Evolutionary conservation across 1,139 yeast genomes (phyloP).

Genomic region (Eremothecium sinecaudum): DNA sequence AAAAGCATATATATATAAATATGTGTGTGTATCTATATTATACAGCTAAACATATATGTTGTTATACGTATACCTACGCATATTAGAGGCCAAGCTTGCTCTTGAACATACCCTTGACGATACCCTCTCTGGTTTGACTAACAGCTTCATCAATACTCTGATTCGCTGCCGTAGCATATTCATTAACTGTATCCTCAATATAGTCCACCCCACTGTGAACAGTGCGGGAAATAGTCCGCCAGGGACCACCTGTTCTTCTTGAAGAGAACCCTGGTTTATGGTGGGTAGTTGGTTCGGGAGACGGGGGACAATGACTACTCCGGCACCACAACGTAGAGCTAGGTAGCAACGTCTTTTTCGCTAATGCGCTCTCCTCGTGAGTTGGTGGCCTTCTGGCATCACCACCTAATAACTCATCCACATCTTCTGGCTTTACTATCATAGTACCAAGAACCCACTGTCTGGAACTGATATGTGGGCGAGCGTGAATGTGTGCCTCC

Average conservation of each 20-base stretch:
- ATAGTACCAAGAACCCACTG: conserved; percentile 84
- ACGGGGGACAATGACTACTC: too few relatives aligned
- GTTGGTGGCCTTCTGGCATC: conserved; percentile 47
- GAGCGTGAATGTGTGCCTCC: conserved; percentile 54
- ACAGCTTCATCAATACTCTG: conserved; percentile 46
- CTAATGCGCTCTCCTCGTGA: conserved; percentile 47
- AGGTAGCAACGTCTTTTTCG: conserved; percentile 45
- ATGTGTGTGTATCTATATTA: too few relatives aligned
- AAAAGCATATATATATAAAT: too few relatives aligned
- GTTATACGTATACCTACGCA: neutral
- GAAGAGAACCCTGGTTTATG: too few relatives aligned
- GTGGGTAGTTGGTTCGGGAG: too few relatives aligned
- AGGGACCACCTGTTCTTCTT: too few relatives aligned
- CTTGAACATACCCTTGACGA: conserved; percentile 42
- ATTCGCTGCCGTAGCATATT: conserved; percentile 47
- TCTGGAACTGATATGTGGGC: conserved; percentile 72
- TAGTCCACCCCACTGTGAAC: conserved; percentile 46
- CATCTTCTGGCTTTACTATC: conserved; percentile 48
- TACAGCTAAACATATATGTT: neutral
- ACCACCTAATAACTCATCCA: conserved; percentile 51
- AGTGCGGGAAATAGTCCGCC: conserved; percentile 37
- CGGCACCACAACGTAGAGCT: conserved; percentile 12
- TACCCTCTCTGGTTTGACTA: conserved; percentile 42
- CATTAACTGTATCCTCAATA: conserved; percentile 48
- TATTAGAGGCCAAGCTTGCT: conserved; percentile 11